Percentiles rank a stretch among this genome's conserved stretches.
Evolutionary conservation across 371 early-diverging fungal genomes (phyloP).

Genomic region (Mortierella sp.): DNA sequence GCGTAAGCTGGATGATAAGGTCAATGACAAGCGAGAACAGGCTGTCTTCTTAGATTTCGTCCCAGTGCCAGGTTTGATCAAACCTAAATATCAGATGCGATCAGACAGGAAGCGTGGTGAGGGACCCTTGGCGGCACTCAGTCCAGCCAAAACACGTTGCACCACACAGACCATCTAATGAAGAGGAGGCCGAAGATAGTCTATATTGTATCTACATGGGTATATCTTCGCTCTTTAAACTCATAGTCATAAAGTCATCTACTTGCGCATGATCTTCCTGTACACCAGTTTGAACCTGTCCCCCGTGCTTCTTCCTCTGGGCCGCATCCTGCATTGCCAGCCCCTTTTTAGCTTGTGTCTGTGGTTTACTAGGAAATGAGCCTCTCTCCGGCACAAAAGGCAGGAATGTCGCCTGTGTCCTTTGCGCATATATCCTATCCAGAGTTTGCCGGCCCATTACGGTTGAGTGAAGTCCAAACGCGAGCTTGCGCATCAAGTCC

Average conservation of each 20-base stretch:
- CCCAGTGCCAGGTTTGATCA: neutral
- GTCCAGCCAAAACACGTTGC: no score
- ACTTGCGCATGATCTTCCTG: conserved; percentile 11
- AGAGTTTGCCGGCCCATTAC: conserved; percentile 3
- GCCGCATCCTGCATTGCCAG: neutral
- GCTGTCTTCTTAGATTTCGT: neutral
- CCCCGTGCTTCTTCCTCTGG: neutral
- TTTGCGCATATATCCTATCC: conserved; percentile 10
- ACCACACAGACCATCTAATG: no score
- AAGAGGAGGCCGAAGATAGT: no score
- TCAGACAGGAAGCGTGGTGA: neutral
- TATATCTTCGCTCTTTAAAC: no score
- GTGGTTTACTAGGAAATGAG: conserved; percentile 4
- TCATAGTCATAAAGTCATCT: conserved; percentile 14
- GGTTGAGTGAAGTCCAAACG: conserved; percentile 6
- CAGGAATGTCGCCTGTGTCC: conserved; percentile 26
- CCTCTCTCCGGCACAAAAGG: conserved; percentile 20
- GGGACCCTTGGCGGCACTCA: neutral
- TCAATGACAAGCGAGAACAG: neutral
- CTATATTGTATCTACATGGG: neutral
- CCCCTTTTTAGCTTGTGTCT: neutral
- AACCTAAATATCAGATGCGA: neutral
- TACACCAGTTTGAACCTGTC: neutral
- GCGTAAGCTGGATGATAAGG: neutral
- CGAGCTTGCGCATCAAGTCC: conserved; percentile 4